Base-by-base conservation (phyloP, 1,284 basidiomycete species). In the Ceratobasidium sp. region DNA sequence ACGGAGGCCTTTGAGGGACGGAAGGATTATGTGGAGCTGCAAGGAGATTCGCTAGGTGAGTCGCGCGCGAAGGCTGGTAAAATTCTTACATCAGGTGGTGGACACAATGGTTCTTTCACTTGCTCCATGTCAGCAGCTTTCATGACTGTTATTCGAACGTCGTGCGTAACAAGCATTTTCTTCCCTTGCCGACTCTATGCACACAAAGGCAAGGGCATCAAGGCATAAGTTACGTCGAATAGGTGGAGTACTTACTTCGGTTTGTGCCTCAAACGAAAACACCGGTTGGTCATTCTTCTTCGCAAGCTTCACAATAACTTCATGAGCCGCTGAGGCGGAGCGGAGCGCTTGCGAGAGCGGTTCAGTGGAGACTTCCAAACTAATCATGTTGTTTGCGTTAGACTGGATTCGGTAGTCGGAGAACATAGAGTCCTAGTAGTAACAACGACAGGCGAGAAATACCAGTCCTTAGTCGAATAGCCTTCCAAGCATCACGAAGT, bases 321-420 rank as follows among this genome's bases (percentile, higher is more conserved):
- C 92, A 17, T 91, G 89, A 5, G 90, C 86, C 50, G 88, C 87
- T 1, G 87, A 86, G 0, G 92, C 91, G 1, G 93, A 94, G 52
- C 87, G 88, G 4, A 97, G 87, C 0, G 94, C 93, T 17, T 91
- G 90, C 26, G 94, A 87, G 0, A 97, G 87, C 0, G 94, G 91
- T 71, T 96, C 95, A 6, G 94, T 88, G 0, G 90, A 87, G 23
- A 95, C 84, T 44, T 89, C 86, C 77, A 96, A 86, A 33, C 92
- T 93, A 79, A 97, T 97, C 81, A 93, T 91, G 83, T 97, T 96
- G 68, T 91, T 87, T 1, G 92, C 88, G 81, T 96, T 96, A 17
- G 94, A 96, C 83, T 96, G 93, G 80, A 97, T 96, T 52, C 94
- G 92, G 84, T 95, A 96, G 79, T 91, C 88, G 5, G 87, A 88